Evolutionary conservation across 2,329 filamentous ascomycete genomes (phyloP).

Genomic region (Trichoderma harzianum): DNA sequence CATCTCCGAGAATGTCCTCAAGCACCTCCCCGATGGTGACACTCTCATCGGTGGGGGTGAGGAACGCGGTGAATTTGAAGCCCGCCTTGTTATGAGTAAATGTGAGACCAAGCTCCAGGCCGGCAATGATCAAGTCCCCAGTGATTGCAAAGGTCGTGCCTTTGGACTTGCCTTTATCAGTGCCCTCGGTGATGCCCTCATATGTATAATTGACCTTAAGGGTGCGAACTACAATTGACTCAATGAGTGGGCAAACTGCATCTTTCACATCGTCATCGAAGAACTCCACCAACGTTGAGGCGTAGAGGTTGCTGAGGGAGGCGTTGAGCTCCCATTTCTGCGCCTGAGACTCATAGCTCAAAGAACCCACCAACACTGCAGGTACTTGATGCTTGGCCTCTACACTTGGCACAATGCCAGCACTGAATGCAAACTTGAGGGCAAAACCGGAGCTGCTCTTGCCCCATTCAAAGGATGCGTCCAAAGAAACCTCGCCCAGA

Average conservation of each 20-base stretch:
- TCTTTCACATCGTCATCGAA: background rate
- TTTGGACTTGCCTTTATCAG: background rate
- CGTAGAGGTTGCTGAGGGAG: background rate
- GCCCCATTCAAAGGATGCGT: background rate
- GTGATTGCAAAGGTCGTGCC: background rate
- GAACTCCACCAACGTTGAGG: background rate
- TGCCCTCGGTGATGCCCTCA: background rate
- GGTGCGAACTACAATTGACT: background rate
- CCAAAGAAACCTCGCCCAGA: background rate
- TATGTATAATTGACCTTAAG: background rate
- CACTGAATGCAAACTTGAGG: background rate
- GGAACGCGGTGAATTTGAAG: background rate
- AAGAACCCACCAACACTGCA: background rate
- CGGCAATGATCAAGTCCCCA: background rate
- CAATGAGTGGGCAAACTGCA: background rate
- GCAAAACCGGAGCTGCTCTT: background rate
- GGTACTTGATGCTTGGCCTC: background rate
- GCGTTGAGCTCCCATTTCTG: background rate
- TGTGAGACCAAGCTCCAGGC: background rate
- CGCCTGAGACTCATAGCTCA: background rate
- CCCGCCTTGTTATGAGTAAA: background rate
- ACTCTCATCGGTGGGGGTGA: background rate
- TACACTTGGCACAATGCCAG: background rate
- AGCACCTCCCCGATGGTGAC: background rate
- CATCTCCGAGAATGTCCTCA: background rate